Percentiles rank a stretch among this genome's conserved stretches.
Conservation (phyloP, 768 basidiomycete species). For the Trametes gibbosa region DNA sequence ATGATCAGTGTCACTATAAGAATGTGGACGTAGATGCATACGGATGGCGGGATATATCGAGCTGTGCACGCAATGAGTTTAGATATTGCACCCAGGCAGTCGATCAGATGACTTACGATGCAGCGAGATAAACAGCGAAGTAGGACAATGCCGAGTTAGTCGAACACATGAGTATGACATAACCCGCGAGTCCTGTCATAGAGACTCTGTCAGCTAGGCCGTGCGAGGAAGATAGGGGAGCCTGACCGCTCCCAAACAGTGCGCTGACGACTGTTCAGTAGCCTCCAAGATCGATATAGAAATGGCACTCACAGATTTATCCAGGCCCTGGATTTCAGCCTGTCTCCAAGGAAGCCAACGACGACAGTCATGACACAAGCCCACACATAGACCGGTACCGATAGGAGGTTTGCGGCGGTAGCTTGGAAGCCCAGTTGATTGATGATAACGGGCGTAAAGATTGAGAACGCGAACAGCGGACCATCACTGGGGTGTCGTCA, state of each 20-base stretch:
- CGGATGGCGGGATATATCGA: constrained; percentile 49
- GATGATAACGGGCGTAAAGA: constrained; percentile 46
- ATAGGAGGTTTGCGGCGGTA: constrained; percentile 68
- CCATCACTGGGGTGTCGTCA: constrained; percentile 36
- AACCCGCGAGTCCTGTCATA: constrained; percentile 47
- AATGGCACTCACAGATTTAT: constrained; percentile 55
- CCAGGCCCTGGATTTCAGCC: constrained; percentile 48
- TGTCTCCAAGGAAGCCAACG: constrained; percentile 63
- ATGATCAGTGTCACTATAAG: neutral
- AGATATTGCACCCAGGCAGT: no score
- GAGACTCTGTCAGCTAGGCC: no score
- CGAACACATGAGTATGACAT: constrained; percentile 65
- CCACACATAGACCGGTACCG: constrained; percentile 76
- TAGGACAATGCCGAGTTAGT: constrained; percentile 60
- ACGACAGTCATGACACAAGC: constrained; percentile 65
- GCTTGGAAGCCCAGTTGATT: constrained; percentile 63
- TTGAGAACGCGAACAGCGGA: constrained; percentile 54
- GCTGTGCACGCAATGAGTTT: constrained; percentile 17
- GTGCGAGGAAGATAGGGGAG: neutral
- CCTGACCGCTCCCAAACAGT: constrained; percentile 34
- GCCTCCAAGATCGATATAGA: neutral
- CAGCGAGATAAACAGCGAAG: constrained; percentile 71
- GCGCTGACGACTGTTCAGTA: constrained; percentile 16
- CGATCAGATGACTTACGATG: constrained; percentile 48
- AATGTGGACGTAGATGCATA: constrained; percentile 24